A percentile compares a stretch with the other conserved stretches of the same genome.
phyloP scores from a whole-genome alignment of 140 eudicot genomes.

The Anethum foeniculum region DNA sequence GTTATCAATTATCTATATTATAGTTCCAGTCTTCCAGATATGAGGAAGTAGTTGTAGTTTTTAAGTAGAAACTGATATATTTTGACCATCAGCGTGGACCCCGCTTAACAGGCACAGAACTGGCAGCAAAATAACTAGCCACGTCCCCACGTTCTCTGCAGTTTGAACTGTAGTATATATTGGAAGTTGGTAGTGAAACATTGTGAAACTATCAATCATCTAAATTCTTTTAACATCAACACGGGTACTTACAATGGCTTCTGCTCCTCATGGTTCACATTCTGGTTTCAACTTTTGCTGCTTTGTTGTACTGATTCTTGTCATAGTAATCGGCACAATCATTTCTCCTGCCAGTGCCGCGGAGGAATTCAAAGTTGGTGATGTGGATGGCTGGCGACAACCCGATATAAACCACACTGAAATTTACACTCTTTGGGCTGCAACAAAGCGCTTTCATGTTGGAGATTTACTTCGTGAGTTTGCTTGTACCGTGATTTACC shows the following conservation, averaged over 20 bases:
- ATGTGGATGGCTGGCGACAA: slow-evolving; percentile 45
- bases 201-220: neutral
- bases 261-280: neutral
- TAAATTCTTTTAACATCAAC: neutral
- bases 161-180: neutral
- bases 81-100: neutral
- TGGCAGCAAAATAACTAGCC: slow-evolving; percentile 6
- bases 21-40: neutral
- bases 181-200: neutral
- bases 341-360: slow-evolving; percentile 8
- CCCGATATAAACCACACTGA: slow-evolving; percentile 47
- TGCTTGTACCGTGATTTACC: neutral
- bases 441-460: slow-evolving; percentile 35
- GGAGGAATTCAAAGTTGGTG: slow-evolving; percentile 54
- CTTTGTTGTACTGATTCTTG: neutral
- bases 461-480: slow-evolving; percentile 69
- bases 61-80: neutral
- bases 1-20: too few relatives aligned
- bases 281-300: neutral
- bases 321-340: neutral
- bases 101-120: neutral
- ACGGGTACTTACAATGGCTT: neutral
- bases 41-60: slow-evolving; percentile 4
- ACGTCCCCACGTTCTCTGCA: slow-evolving; percentile 10
- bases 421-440: slow-evolving; percentile 53